A percentile compares a stretch with the other conserved stretches of the same genome.
Evolutionary conservation across 2,329 filamentous ascomycete genomes (phyloP).

Genomic region (Monosporascus sp.): DNA sequence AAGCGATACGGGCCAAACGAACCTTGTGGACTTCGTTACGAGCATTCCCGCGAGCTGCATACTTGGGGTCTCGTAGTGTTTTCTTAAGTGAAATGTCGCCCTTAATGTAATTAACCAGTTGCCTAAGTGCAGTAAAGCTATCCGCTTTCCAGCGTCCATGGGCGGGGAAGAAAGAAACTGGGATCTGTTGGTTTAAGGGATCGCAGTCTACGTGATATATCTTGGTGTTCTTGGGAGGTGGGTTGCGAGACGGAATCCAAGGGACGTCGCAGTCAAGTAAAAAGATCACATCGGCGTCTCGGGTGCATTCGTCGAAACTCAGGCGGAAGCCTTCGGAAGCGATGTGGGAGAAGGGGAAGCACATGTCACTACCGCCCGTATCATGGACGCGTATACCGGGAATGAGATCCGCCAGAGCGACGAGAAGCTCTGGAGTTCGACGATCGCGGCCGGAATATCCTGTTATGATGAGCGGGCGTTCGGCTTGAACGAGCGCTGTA

Average conservation of each 20-base stretch:
- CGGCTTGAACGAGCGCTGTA: conserved; percentile 36
- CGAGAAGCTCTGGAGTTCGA: conserved; percentile 35
- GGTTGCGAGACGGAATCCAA: conserved; percentile 61
- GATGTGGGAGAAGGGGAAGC: conserved; percentile 26
- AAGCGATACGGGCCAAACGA: conserved; percentile 17
- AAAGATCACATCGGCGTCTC: conserved; percentile 58
- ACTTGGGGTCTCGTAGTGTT: conserved; percentile 22
- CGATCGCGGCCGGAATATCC: conserved; percentile 43
- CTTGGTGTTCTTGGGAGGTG: conserved; percentile 48
- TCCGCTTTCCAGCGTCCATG: conserved; percentile 46
- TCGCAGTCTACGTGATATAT: conserved; percentile 64
- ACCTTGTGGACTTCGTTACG: conserved; percentile 12
- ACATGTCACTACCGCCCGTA: conserved; percentile 46
- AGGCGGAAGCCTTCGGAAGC: conserved; percentile 48
- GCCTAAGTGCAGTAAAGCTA: conserved; percentile 35
- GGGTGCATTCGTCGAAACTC: conserved; percentile 53
- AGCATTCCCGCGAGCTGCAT: conserved; percentile 12
- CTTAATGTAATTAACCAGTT: conserved; percentile 23
- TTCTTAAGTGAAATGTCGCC: conserved; percentile 1
- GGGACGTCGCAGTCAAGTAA: conserved; percentile 66
- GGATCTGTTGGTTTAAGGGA: conserved; percentile 58
- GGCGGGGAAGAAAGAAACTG: conserved; percentile 52
- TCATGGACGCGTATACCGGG: conserved; percentile 45
- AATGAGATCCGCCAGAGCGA: conserved; percentile 39
- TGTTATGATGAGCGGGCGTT: conserved; percentile 42